These are phyloP conservation scores for Amaranthus hypochondriacus DNA, from an alignment of 148 eudicot species.

Conservation along the genomic window DNA sequence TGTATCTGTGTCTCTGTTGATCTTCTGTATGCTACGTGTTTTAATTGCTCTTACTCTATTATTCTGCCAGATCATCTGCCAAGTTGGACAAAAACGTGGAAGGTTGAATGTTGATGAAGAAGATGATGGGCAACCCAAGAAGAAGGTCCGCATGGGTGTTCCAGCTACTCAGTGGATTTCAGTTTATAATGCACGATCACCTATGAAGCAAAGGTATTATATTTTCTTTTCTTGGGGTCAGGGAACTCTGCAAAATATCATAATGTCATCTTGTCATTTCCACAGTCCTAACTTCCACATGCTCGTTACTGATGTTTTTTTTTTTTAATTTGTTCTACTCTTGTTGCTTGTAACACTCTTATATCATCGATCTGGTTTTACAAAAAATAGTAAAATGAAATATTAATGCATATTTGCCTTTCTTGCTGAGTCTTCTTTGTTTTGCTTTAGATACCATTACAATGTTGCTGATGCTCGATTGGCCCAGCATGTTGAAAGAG, in stretches of 20 bases:
- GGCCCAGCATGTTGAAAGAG: slow-evolving; percentile 81
- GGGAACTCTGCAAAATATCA: neutral
- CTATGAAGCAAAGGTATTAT: slow-evolving; percentile 84
- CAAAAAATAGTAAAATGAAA: neutral
- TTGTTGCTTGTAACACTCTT: neutral
- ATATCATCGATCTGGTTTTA: neutral
- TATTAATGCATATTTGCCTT: too few species aligned
- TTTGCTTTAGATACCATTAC: slow-evolving; percentile 62
- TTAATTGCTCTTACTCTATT: neutral
- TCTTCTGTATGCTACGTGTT: neutral
- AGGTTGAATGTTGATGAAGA: slow-evolving; percentile 63
- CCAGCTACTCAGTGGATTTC: slow-evolving; percentile 94
- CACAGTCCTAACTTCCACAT: neutral
- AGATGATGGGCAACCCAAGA: slow-evolving; percentile 70
- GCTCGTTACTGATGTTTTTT: neutral
- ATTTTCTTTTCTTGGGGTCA: neutral
- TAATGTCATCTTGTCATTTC: neutral
- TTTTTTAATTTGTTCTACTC: neutral
- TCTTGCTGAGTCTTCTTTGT: slow-evolving; percentile 5
- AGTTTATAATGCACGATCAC: slow-evolving; percentile 73
- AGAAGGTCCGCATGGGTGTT: slow-evolving; percentile 73
- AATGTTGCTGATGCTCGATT: slow-evolving; percentile 85
- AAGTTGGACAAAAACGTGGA: slow-evolving; percentile 84
- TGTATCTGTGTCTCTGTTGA: neutral
- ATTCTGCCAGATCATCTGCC: slow-evolving; percentile 44